Evolutionary conservation across 495 filamentous ascomycete genomes (phyloP).

Genomic region (Lindgomyces ingoldianus): DNA sequence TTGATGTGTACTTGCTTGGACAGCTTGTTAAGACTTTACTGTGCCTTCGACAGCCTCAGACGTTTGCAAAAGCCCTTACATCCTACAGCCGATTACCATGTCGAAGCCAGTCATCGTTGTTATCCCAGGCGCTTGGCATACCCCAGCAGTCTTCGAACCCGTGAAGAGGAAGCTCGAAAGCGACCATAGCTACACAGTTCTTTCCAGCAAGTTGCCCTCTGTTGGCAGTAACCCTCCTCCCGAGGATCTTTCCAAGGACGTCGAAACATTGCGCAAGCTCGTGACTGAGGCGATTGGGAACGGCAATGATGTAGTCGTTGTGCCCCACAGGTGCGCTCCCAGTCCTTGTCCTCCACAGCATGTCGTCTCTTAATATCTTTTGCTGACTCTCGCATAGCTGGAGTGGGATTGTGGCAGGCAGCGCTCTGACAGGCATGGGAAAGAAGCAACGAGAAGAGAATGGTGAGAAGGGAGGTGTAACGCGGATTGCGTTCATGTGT

Average conservation of each 20-base stretch:
- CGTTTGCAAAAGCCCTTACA: too few species aligned
- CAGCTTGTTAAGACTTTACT: too few species aligned
- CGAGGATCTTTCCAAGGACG: conserved; percentile 16
- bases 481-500: conserved; percentile 13
- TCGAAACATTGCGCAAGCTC: conserved; percentile 6
- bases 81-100: too few species aligned
- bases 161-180: conserved; percentile 46
- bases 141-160: conserved; percentile 42
- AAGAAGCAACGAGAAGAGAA: conserved; percentile 22
- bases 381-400: too few species aligned
- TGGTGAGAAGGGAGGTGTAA: conserved; percentile 30
- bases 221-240: conserved; percentile 35
- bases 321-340: too few species aligned
- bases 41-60: too few species aligned
- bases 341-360: too few species aligned
- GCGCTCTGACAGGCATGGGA: conserved; percentile 14
- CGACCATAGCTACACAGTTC: conserved; percentile 30
- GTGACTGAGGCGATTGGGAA: conserved; percentile 10
- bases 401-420: conserved; percentile 14
- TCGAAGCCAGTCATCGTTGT: conserved; percentile 51
- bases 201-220: conserved; percentile 46
- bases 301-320: conserved; percentile 35
- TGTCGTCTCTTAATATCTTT: too few species aligned
- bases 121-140: conserved; percentile 54
- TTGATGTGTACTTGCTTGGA: too few species aligned